Evolutionary conservation across 345 rosid genomes (phyloP).

Genomic region (Camelina sativa): DNA sequence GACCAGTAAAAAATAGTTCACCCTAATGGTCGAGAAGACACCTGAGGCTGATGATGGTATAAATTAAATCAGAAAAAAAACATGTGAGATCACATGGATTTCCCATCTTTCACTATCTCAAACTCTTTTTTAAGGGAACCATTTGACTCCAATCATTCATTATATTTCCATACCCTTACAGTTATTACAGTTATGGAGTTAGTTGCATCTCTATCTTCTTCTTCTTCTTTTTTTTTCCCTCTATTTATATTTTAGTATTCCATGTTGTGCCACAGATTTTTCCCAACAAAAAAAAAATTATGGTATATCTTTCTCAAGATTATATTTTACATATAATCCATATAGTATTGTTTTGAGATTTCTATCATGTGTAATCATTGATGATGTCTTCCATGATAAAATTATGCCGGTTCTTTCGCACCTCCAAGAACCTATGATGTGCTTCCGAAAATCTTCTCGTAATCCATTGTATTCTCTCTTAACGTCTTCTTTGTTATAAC

Average conservation of each 20-base stretch:
- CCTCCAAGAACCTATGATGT: neutral
- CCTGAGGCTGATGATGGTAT: conserved; percentile 42
- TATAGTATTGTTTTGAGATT: neutral
- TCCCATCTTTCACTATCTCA: conserved; percentile 54
- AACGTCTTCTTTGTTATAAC: too few relatives aligned
- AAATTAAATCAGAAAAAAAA: conserved; percentile 33
- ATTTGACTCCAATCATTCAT: conserved; percentile 51
- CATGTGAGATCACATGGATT: conserved; percentile 70
- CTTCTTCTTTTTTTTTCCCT: neutral
- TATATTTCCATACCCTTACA: conserved; percentile 53
- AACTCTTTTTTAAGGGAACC: conserved; percentile 21
- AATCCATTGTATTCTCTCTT: too few relatives aligned
- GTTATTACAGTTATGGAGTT: conserved; percentile 73
- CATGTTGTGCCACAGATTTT: conserved; percentile 2
- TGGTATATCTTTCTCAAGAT: neutral
- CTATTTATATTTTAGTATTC: conserved; percentile 1
- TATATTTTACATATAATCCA: neutral
- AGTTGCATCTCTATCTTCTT: conserved; percentile 46
- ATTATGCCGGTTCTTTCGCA: neutral
- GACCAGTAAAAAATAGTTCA: conserved; percentile 31
- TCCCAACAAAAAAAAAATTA: neutral
- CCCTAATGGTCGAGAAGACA: conserved; percentile 40
- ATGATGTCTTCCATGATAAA: neutral
- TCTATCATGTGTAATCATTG: conserved; percentile 4
- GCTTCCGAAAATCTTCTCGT: neutral